Base-by-base conservation (phyloP, 2,329 filamentous ascomycete species). In the Lachnellula subtilissima region DNA sequence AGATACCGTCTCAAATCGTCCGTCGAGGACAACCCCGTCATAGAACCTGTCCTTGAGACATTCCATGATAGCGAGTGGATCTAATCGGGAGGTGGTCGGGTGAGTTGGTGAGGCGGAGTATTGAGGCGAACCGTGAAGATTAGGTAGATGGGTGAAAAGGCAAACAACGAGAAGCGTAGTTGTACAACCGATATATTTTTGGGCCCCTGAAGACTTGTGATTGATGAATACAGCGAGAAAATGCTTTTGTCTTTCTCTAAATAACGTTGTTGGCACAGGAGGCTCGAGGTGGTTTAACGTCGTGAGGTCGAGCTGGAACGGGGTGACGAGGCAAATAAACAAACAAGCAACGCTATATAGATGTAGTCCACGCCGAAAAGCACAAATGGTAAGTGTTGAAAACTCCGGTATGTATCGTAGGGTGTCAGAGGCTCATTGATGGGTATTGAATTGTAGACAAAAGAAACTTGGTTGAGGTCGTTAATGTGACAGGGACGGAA, bases 1-100 rank as follows among this genome's bases (percentile, higher is more conserved):
- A 65, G 92, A 89, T 69, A 97, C 81, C 55, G 92, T 96, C 75
- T 89, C 81, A 74, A 94, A 99, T 65, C 94, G 92, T 73, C 90
- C 91, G 71, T 89, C 86, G 70, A 96, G 85, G 70, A 96, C 76
- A 74, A 88, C 83, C 73, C 88, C 90, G 74, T 85, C 79, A 70
- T 85, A 78, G 76, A 96, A 94, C 70, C 85, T 82, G 75, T 91
- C 85, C 76, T 86, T 85, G 79, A 96, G 84, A 79, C 91, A 96
- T 77, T 91, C 89, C 91, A 96, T 88, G 66, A 58, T 70, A 67
- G 69, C 39, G 42, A 51, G 56, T 57, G 55, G 48, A 55, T 42
- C 17, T 50, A 51, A 50, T 39, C 47, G 35, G 28, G 36, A 8
- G 32, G 19, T 48, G 22, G 40, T 50, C 37, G 37, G 42, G 36